These are phyloP conservation scores for Dentipellis sp. DNA, from an alignment of 768 basidiomycete genomes.

Conservation along the genomic window DNA sequence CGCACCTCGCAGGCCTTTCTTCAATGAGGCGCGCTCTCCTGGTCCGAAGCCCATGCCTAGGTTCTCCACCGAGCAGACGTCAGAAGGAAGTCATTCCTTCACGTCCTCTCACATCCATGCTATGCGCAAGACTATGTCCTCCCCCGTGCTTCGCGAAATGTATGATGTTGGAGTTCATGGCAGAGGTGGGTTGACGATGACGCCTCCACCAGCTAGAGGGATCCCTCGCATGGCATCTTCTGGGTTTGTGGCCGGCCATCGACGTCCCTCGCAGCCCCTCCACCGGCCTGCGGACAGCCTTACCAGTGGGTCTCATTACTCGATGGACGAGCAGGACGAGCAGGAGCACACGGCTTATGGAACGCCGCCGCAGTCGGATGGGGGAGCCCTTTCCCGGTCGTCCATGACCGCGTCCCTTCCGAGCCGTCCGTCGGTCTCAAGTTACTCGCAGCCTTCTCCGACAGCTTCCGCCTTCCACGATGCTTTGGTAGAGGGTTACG, in stretches of 20 bases:
- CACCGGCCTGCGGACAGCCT: slow-evolving; percentile 8
- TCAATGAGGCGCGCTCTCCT: slow-evolving; percentile 44
- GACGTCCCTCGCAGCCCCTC: not conserved
- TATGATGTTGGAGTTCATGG: slow-evolving; percentile 3
- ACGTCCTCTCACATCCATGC: slow-evolving; percentile 1
- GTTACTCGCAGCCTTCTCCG: slow-evolving; percentile 64
- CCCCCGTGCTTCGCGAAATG: slow-evolving; percentile 19
- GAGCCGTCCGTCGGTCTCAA: slow-evolving; percentile 50
- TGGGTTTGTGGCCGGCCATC: not conserved
- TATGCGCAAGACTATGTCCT: slow-evolving; percentile 43
- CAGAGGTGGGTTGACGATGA: slow-evolving; percentile 12
- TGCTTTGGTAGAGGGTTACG: slow-evolving; percentile 28
- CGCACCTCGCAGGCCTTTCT: slow-evolving; percentile 46
- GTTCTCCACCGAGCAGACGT: slow-evolving; percentile 2
- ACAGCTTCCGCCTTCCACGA: slow-evolving; percentile 78
- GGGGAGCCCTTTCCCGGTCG: slow-evolving; percentile 31
- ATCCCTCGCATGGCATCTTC: not conserved
- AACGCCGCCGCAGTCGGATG: slow-evolving; percentile 16
- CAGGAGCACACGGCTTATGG: not conserved
- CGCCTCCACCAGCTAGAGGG: slow-evolving; percentile 6
- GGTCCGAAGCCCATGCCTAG: slow-evolving; percentile 27
- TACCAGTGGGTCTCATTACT: slow-evolving; percentile 14
- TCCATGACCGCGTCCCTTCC: slow-evolving; percentile 38
- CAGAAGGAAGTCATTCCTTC: slow-evolving; percentile 9
- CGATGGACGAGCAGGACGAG: slow-evolving; percentile 7